Evolutionary conservation across 768 basidiomycete species (phyloP), one percentile per base, ranked within the genome.

Genomic region (Rhizopogon sp.): DNA sequence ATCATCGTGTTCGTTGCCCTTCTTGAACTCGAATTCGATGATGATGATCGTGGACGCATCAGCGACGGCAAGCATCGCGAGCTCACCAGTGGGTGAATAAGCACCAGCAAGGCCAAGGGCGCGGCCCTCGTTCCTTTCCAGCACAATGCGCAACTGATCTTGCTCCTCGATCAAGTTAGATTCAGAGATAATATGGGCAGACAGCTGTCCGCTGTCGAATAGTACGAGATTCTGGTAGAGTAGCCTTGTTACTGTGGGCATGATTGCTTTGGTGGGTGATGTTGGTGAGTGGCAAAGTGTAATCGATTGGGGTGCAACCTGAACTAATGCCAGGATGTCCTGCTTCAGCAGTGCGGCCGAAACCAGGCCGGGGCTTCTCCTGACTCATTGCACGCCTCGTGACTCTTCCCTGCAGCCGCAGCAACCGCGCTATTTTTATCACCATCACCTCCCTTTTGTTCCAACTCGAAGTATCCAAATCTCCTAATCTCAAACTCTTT

Each of bases 1-100:
- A 64, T 46, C 60, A 66, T 29, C 70, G 65, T 63, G 68, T 62
- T 55, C 66, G 66, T 71, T 70, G 69, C 64, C 65, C 64, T 68
- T 60, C 6, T 20, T 20, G 1, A 20, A 46, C 31, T 31, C 9
- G 11, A 72, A 67, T 31, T 72, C 55, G 42, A 70, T 56, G 42
- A 69, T 52, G 50, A 71, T 1, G 4, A 72, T 52, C 2, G 65
- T 56, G 37, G 66, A 53, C 37, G 62, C 54, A 8, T 70, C 68
- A 2, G 70, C 61, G 47, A 70, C 40, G 17, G 65, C 67, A 45
- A 70, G 61, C 50, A 66, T 31, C 17, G 56, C 58, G 28, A 70
- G 67, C 9, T 53, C 43, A 7, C 69, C 63, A 16, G 58, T 47
- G n/a, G 44, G 47, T n/a, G 62, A 25, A 44, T 62, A 70, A 8